Conservation (phyloP, 164 flowering plant genomes). For the Aristolochia fimbriata region DNA sequence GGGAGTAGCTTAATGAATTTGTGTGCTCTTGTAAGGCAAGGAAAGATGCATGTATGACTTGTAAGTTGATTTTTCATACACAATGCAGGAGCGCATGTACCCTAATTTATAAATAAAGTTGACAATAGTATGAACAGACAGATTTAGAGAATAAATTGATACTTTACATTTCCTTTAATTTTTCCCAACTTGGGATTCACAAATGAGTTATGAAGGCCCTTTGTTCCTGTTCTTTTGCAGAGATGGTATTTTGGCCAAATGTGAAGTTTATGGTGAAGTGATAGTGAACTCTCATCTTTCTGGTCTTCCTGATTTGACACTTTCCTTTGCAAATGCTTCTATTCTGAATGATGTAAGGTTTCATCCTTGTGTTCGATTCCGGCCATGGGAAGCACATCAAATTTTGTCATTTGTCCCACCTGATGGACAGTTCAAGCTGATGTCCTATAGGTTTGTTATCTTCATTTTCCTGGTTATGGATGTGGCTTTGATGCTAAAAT, state of each 20-base stretch:
- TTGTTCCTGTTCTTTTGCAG: conserved; percentile 19
- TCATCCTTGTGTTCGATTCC: conserved; percentile 94
- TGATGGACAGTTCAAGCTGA: conserved; percentile 90
- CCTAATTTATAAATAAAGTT: no score
- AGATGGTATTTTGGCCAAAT: conserved; percentile 77
- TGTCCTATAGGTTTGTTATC: conserved; percentile 77
- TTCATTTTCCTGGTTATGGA: background rate
- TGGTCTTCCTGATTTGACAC: conserved; percentile 94
- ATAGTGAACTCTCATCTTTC: conserved; percentile 80
- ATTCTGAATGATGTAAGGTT: conserved; percentile 85
- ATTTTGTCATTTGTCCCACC: conserved; percentile 94
- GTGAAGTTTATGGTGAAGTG: conserved; percentile 91
- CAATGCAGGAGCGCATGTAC: no score
- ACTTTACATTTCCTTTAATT: background rate
- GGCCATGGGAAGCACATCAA: conserved; percentile 96
- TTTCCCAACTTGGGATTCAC: background rate
- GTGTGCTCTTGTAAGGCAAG: no score
- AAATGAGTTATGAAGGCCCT: no score
- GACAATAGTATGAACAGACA: no score
- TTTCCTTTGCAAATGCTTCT: conserved; percentile 80
- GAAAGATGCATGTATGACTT: no score
- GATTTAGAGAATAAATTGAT: background rate
- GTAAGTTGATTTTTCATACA: no score
- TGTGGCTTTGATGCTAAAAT: background rate
- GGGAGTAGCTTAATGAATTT: no score